phyloP scores from a whole-genome alignment of 768 basidiomycete genomes.

The Asterophora lycoperdoides region DNA sequence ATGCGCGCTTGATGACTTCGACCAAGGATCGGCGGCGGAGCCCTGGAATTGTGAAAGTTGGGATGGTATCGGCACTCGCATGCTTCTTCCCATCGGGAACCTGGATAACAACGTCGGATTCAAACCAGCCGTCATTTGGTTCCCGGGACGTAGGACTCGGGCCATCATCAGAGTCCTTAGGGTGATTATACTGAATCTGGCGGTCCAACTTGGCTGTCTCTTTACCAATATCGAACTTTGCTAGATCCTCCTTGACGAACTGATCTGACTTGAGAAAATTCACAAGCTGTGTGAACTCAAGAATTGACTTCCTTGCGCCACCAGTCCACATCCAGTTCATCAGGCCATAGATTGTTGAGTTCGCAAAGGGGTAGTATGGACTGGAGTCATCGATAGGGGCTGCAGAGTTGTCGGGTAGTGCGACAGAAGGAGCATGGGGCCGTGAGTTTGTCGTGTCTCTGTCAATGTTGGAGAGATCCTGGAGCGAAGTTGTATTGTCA shows the following conservation, averaged over 20 bases:
- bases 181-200: no score
- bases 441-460: background rate
- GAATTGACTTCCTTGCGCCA: conserved; percentile 15
- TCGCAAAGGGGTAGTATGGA: conserved; percentile 14
- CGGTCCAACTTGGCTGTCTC: conserved; percentile 16
- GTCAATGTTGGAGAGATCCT: background rate
- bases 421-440: background rate
- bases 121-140: conserved; percentile 15
- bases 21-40: conserved; percentile 21
- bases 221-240: conserved; percentile 7
- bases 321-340: conserved; percentile 23
- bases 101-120: conserved; percentile 9
- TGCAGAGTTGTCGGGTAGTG: background rate
- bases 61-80: conserved; percentile 13
- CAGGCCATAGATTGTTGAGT: conserved; percentile 16
- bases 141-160: background rate
- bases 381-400: background rate
- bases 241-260: conserved; percentile 13
- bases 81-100: conserved; percentile 14
- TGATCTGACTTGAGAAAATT: conserved; percentile 16
- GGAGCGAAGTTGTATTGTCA: conserved; percentile 1
- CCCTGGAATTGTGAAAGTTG: conserved; percentile 19
- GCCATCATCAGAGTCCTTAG: background rate
- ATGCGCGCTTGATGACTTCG: conserved; percentile 19
- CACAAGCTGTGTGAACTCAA: conserved; percentile 11